Evolutionary conservation across 495 filamentous ascomycete species (phyloP).

Genomic region (Aspergillus sparsus): DNA sequence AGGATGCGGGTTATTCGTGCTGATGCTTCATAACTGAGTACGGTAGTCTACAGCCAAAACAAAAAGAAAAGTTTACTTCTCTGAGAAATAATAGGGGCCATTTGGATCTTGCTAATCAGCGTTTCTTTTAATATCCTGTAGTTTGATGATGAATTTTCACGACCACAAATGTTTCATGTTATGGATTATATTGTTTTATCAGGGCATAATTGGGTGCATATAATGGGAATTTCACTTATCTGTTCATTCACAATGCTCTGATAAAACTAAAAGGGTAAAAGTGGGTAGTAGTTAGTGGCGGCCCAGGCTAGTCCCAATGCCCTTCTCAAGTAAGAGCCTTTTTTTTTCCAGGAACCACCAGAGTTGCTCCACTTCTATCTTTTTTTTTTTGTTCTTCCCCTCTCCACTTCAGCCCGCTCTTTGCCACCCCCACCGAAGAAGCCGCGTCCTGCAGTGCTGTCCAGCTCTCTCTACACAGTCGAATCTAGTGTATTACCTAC

Average conservation of each 20-base stretch:
- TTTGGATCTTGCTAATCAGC: constrained; percentile 17
- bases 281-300: not conserved
- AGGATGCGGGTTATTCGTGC: constrained; percentile 25
- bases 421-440: constrained; percentile 2
- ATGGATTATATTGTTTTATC: constrained; percentile 14
- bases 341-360: not conserved
- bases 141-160: constrained; percentile 26
- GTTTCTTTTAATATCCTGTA: constrained; percentile 24
- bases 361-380: not conserved
- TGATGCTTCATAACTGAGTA: constrained; percentile 28
- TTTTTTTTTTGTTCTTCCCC: not conserved
- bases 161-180: constrained; percentile 20
- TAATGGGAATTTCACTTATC: constrained; percentile 19
- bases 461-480: too few species aligned
- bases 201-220: constrained; percentile 22
- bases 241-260: constrained; percentile 4
- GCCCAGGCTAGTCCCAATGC: not conserved
- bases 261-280: not conserved
- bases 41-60: constrained; percentile 29
- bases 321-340: not conserved
- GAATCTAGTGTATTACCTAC: too few species aligned
- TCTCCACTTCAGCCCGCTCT: not conserved
- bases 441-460: not conserved
- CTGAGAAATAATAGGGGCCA: constrained; percentile 19
- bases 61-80: constrained; percentile 25